A percentile compares a stretch with the other conserved stretches of the same genome.
phyloP scores from a whole-genome alignment of 2,329 filamentous ascomycete genomes.

The Aspergillus intermedius region DNA sequence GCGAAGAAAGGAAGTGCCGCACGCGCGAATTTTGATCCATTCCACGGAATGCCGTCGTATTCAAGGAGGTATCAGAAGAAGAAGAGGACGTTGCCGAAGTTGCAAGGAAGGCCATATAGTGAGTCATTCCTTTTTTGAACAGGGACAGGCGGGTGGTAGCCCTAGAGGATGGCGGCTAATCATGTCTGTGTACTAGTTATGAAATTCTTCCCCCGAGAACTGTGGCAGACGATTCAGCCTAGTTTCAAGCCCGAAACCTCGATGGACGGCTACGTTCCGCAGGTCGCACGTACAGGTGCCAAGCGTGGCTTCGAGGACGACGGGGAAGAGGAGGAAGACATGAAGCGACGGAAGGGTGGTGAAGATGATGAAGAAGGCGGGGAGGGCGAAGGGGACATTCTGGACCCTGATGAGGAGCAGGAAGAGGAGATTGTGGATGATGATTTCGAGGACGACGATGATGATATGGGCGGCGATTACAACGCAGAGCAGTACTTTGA shows the following conservation, averaged over 20 bases:
- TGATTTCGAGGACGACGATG: conserved; percentile 55
- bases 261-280: conserved; percentile 22
- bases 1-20: conserved; percentile 40
- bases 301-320: conserved; percentile 42
- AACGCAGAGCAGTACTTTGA: conserved; percentile 61
- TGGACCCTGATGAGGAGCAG: conserved; percentile 41
- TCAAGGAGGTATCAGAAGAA: conserved; percentile 53
- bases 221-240: conserved; percentile 50
- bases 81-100: conserved; percentile 48
- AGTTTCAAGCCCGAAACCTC: conserved; percentile 31
- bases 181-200: conserved; percentile 37
- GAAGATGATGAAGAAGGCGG: conserved; percentile 29
- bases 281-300: conserved; percentile 10
- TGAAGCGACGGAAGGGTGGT: conserved; percentile 27
- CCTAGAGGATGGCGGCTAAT: neutral
- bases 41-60: conserved; percentile 56
- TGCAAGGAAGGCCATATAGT: conserved; percentile 52
- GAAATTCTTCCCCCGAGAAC: conserved; percentile 53
- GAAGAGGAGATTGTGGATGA: conserved; percentile 52
- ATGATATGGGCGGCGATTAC: conserved; percentile 55
- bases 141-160: neutral
- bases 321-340: conserved; percentile 35
- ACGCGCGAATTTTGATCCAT: conserved; percentile 52
- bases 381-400: conserved; percentile 21
- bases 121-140: conserved; percentile 19